Base-by-base conservation (phyloP, 2,329 filamentous ascomycete genomes). In the Periconia macrospinosa region DNA sequence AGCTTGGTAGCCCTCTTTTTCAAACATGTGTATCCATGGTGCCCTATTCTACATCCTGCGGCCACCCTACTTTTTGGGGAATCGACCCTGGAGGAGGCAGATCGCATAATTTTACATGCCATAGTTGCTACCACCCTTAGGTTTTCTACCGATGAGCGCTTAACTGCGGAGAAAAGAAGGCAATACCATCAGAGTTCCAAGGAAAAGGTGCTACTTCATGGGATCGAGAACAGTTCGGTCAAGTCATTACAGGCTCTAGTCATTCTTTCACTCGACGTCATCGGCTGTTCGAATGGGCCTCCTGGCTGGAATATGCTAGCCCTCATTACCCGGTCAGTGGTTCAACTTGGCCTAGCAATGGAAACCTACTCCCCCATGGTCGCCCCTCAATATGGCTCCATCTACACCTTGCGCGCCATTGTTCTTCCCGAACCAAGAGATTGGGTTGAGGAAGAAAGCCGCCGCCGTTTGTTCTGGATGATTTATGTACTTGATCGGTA, bases 291-390 rank as follows among this genome's bases (percentile, higher is more conserved):
- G 37, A 96, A 96, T 69, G 92, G 92, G 0, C 92, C 92, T 2
- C 91, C 92, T 0, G 92, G 91, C 2, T 96, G 92, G 92, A 96
- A 96, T 67, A 82, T 96, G 53, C 85, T 96, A 72, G 92, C 92
- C 7, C 77, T 96, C 47, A 95, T 96, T 57, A 92, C 91, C 1
- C 85, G 92, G 18, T 92, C 90, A 7, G 91, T 95, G 1, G 91
- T 96, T 1, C 92, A 96, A 71, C 79, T 96, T 1, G 92, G 92
- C 0, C 77, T 97, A 23, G 87, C 91, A 0, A 90, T 93, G 1
- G 92, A 97, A 70, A 86, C 84, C 6, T 92, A 87, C 27, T 94
- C 91, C 0, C 85, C 89, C 7, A 86, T 89, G 11, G 86, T 93
- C 1, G 87, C 90, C 1, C 91, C 91, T 0, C 83, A 86, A 51